Percentiles rank a stretch among this genome's conserved stretches.
Evolutionary conservation across 148 eudicot species (phyloP).

Genomic region (Rhododendron vialii): DNA sequence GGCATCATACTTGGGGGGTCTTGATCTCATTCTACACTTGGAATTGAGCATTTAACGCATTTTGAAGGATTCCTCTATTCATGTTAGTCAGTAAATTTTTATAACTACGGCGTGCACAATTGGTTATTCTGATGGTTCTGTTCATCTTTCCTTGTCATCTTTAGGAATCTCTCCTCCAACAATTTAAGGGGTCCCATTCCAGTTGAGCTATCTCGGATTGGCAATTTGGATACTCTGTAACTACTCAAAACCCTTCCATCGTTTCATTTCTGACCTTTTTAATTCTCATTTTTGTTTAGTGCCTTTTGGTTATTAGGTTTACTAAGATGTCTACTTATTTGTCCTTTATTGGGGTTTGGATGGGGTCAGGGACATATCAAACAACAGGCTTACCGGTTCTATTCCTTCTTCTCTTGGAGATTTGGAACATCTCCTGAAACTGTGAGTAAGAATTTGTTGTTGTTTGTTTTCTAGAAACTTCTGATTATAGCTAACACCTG

Average conservation of each 20-base stretch:
- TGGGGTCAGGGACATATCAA: constrained; percentile 72
- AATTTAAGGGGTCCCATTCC: constrained; percentile 78
- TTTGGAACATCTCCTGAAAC: constrained; percentile 92
- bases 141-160: constrained; percentile 1
- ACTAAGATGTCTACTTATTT: neutral
- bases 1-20: neutral
- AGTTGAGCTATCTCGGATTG: constrained; percentile 86
- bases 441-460: constrained; percentile 39
- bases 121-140: neutral
- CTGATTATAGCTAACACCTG: constrained; percentile 10
- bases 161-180: constrained; percentile 88
- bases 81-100: neutral
- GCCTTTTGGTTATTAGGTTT: neutral
- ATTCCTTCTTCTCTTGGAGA: constrained; percentile 94
- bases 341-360: neutral
- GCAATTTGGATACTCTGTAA: constrained; percentile 93
- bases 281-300: neutral
- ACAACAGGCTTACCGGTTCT: constrained; percentile 62
- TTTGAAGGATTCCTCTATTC: neutral
- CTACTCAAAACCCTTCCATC: constrained; percentile 2
- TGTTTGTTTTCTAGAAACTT: neutral
- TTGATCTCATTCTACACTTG: neutral
- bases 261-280: neutral
- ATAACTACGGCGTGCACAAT: neutral
- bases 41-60: neutral